Evolutionary conservation across 2,329 filamentous ascomycete species (phyloP), one percentile per base, ranked within the genome.

Genomic region (Fusarium sp.): DNA sequence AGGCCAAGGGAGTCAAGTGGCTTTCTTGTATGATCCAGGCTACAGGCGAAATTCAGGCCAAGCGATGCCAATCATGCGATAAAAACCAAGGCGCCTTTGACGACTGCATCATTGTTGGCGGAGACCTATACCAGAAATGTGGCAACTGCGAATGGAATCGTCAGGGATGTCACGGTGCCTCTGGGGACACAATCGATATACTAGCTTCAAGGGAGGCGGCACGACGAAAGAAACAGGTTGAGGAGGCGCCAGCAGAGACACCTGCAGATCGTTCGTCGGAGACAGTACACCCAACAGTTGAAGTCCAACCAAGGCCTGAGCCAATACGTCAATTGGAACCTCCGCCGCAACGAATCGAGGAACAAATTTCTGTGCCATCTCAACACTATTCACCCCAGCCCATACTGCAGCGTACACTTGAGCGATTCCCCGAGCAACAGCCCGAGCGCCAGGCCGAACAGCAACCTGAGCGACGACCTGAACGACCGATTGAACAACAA

Each of bases 131-230:
- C 53, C 80, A 80, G 6, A 81, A 82, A 28, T 86, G 84, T 59
- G 84, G 83, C 29, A 86, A 86, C 65, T 86, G 84, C 65, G 82
- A 85, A 68, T 86, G 84, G 84, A 83, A 82, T 63, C 79, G 78
- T 4, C 77, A 79, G 53, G 76, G 76, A 20, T 82, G 80, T 42
- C 78, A 79, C 42, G 75, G 72, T 15, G 75, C 75, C 2, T 74
- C 74, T n/a, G 74, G 67, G 8, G 63, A 74, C 21, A 65, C 59
- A 20, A 70, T 75, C 28, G 72, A 74, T 21, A 46, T 70, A 31
- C 29, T 62, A 3, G 59, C 64, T 15, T 59, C 69, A 5, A 72
- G 59, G 44, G 57, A 64, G 42, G 64, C 58, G 48, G 50, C 70
- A 18, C 73, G 59, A 31, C 57, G 39, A 20, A 61, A 62, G 10